Evolutionary conservation across 345 rosid species (phyloP).

Genomic region (Syzygium aqueum): DNA sequence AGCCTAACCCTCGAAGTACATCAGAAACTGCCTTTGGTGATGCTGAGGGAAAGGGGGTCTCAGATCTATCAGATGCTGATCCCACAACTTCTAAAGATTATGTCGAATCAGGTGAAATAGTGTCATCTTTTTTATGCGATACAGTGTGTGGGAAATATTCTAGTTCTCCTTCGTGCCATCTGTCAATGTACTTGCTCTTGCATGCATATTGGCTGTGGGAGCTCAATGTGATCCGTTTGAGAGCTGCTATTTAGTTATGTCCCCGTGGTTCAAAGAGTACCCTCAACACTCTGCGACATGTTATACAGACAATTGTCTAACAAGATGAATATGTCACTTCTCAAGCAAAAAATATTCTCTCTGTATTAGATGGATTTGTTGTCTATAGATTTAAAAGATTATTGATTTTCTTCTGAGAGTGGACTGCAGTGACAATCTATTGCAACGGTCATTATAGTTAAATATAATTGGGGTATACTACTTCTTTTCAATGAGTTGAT

Average conservation of each 20-base stretch:
- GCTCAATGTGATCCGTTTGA: background rate
- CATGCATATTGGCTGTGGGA: background rate
- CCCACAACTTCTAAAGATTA: slow-evolving; percentile 11
- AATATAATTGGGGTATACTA: background rate
- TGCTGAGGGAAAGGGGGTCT: slow-evolving; percentile 27
- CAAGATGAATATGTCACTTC: background rate
- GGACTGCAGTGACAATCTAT: background rate
- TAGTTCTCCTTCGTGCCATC: background rate
- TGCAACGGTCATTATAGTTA: background rate
- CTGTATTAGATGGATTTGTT: background rate
- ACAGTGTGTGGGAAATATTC: background rate
- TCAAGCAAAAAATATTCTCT: background rate
- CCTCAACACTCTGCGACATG: background rate
- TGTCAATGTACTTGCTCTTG: background rate
- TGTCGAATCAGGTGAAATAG: slow-evolving; percentile 24
- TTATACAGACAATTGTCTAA: background rate
- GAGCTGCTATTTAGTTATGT: background rate
- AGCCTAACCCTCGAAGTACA: slow-evolving; percentile 21
- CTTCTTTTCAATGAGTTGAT: background rate
- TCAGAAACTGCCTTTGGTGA: slow-evolving; percentile 25
- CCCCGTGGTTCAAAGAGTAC: background rate
- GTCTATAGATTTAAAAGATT: background rate
- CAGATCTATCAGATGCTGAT: slow-evolving; percentile 37
- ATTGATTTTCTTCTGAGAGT: background rate
- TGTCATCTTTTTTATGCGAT: background rate